Percentiles rank a stretch among this genome's conserved stretches.
phyloP scores from a whole-genome alignment of 352 stramenopile species.

The Globisporangium recalcitrans region DNA sequence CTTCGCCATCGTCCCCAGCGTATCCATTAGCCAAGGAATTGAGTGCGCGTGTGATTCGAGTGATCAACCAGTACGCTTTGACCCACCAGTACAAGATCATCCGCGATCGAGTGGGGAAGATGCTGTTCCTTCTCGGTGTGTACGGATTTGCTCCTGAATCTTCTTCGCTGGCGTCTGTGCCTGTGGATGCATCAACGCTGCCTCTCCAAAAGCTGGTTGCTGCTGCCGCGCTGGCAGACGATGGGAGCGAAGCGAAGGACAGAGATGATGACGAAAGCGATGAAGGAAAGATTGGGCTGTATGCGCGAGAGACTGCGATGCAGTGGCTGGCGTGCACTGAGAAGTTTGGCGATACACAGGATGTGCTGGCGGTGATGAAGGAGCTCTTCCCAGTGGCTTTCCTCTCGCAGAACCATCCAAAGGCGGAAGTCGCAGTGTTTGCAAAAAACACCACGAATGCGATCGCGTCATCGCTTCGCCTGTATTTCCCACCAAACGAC shows the following conservation, averaged over 20 bases:
- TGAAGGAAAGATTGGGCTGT: slow-evolving; percentile 24
- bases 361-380: slow-evolving; percentile 41
- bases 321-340: slow-evolving; percentile 57
- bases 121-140: slow-evolving; percentile 50
- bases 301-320: slow-evolving; percentile 65
- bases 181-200: slow-evolving; percentile 11
- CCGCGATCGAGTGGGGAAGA: slow-evolving; percentile 47
- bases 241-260: not conserved
- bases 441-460: slow-evolving; percentile 57
- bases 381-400: slow-evolving; percentile 61
- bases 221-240: slow-evolving; percentile 10
- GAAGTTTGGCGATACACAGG: slow-evolving; percentile 36
- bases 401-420: slow-evolving; percentile 57
- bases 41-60: slow-evolving; percentile 25
- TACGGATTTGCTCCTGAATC: slow-evolving; percentile 11
- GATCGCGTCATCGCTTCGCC: slow-evolving; percentile 48
- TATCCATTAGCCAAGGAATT: slow-evolving; percentile 21
- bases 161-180: slow-evolving; percentile 5
- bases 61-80: slow-evolving; percentile 46
- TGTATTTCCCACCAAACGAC: slow-evolving; percentile 25
- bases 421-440: slow-evolving; percentile 61
- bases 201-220: slow-evolving; percentile 13
- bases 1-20: not conserved
- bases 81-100: slow-evolving; percentile 81
- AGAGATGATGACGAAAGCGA: slow-evolving; percentile 8